A percentile compares a stretch with the other conserved stretches of the same genome.
Evolutionary conservation across 1,284 basidiomycete genomes (phyloP).

Genomic region (Tilletia caries): DNA sequence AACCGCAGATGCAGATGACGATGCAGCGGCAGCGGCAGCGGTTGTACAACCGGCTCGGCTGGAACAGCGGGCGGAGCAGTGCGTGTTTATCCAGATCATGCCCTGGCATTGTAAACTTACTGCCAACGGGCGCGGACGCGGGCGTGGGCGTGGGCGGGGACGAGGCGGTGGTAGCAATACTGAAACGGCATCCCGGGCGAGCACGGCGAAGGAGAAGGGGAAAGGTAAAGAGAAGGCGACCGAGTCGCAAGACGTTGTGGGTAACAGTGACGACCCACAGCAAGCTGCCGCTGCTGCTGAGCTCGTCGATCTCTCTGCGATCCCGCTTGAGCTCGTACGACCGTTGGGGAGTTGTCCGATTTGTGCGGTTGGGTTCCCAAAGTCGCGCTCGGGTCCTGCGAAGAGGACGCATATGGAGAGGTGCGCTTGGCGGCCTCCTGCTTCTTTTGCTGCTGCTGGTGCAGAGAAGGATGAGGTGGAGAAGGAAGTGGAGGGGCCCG

Average conservation of each 20-base stretch:
- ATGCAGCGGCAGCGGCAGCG: too few species aligned
- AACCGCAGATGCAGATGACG: neutral
- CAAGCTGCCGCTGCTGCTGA: too few species aligned
- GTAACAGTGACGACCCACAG: too few species aligned
- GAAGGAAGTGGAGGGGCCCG: neutral
- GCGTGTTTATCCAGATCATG: conserved; percentile 6
- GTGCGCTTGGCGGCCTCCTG: neutral
- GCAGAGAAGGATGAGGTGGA: neutral
- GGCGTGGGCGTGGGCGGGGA: too few species aligned
- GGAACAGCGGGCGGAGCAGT: neutral
- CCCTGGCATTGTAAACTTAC: neutral
- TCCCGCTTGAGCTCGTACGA: neutral
- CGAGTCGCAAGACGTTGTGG: too few species aligned
- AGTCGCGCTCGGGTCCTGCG: conserved; percentile 10
- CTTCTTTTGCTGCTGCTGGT: neutral
- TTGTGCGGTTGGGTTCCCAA: neutral
- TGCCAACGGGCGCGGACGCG: neutral
- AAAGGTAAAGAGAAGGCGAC: neutral
- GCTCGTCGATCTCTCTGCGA: neutral
- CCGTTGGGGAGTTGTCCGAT: neutral
- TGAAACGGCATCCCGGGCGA: neutral
- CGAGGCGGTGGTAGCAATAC: too few species aligned
- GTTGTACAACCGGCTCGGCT: neutral
- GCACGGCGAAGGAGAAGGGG: neutral
- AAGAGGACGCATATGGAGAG: neutral